Percentiles rank a stretch among this genome's conserved stretches.
These are phyloP conservation scores for Fusarium palustre DNA, from an alignment of 2,329 filamentous ascomycete genomes.

Conservation along the genomic window DNA sequence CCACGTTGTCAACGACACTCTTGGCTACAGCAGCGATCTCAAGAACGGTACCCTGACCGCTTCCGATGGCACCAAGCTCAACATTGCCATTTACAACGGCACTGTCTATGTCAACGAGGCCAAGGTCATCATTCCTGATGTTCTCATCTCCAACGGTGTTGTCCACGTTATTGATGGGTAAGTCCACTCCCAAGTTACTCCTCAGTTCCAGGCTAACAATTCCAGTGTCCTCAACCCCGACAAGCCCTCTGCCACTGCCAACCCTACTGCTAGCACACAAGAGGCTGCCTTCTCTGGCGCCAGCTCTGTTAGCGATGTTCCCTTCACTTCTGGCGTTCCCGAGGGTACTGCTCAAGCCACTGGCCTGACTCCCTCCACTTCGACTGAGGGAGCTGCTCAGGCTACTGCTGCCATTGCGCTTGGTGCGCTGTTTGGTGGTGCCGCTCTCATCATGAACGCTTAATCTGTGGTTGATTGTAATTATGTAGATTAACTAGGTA, in stretches of 20 bases:
- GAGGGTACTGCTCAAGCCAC: constrained; percentile 28
- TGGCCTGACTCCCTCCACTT: constrained; percentile 28
- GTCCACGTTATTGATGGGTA: constrained; percentile 69
- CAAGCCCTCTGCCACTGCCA: constrained; percentile 51
- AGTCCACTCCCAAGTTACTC: constrained; percentile 34
- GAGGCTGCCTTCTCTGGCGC: constrained; percentile 65
- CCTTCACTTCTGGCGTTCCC: constrained; percentile 66
- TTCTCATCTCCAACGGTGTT: constrained; percentile 67
- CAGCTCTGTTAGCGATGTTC: constrained; percentile 58
- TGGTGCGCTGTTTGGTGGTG: constrained; percentile 43
- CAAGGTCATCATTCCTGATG: constrained; percentile 60
- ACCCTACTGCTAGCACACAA: constrained; percentile 53
- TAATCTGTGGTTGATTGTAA: constrained; percentile 1
- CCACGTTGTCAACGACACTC: constrained; percentile 68
- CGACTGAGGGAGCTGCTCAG: constrained; percentile 37
- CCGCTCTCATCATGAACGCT: constrained; percentile 39
- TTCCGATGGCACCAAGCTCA: constrained; percentile 53
- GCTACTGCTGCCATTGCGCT: constrained; percentile 44
- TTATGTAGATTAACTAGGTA: not conserved
- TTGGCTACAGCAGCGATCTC: constrained; percentile 53
- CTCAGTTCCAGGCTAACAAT: constrained; percentile 44
- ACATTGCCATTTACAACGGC: constrained; percentile 57
- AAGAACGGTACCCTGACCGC: constrained; percentile 33
- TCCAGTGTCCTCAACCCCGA: constrained; percentile 61
- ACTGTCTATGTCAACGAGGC: constrained; percentile 54